Evolutionary conservation across 2,329 filamentous ascomycete genomes (phyloP).

Genomic region (Cladosporium austrohemisphaericum): DNA sequence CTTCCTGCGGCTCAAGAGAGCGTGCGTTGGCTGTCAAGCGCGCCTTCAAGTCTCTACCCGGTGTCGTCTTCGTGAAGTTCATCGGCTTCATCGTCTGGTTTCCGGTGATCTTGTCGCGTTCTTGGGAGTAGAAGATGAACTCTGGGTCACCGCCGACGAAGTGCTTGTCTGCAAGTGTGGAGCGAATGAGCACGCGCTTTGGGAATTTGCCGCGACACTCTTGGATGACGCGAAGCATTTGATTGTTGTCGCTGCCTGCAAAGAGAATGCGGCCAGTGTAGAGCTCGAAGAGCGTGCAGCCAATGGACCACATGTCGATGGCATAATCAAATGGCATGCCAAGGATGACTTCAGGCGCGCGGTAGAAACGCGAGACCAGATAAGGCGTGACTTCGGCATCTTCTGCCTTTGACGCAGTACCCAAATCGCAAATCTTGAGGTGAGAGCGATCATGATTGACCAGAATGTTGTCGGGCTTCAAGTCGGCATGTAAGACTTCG

Average conservation of each 20-base stretch:
- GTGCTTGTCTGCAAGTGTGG: constrained; percentile 69
- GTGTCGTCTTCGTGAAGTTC: constrained; percentile 63
- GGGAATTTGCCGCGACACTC: constrained; percentile 91
- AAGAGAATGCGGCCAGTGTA: constrained; percentile 98
- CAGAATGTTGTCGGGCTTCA: constrained; percentile 97
- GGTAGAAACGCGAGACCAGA: constrained; percentile 94
- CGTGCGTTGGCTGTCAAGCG: constrained; percentile 65
- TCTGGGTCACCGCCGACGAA: constrained; percentile 65
- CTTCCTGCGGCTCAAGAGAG: constrained; percentile 69
- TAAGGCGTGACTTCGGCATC: constrained; percentile 94
- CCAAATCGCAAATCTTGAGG: constrained; percentile 93
- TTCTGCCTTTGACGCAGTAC: constrained; percentile 86
- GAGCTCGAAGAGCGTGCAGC: constrained; percentile 93
- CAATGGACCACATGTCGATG: constrained; percentile 97
- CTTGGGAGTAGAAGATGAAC: constrained; percentile 78
- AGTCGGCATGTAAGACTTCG: constrained; percentile 89
- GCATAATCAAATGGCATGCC: constrained; percentile 94
- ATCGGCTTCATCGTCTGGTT: constrained; percentile 70
- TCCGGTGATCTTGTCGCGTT: constrained; percentile 81
- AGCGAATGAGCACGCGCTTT: constrained; percentile 80
- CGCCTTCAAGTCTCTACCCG: constrained; percentile 69
- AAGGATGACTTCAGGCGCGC: constrained; percentile 92
- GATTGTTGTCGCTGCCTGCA: constrained; percentile 91
- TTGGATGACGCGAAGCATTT: constrained; percentile 96
- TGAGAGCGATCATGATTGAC: constrained; percentile 78